These are phyloP conservation scores for Epichloe typhina DNA, from an alignment of 2,329 filamentous ascomycete species.

Conservation along the genomic window DNA sequence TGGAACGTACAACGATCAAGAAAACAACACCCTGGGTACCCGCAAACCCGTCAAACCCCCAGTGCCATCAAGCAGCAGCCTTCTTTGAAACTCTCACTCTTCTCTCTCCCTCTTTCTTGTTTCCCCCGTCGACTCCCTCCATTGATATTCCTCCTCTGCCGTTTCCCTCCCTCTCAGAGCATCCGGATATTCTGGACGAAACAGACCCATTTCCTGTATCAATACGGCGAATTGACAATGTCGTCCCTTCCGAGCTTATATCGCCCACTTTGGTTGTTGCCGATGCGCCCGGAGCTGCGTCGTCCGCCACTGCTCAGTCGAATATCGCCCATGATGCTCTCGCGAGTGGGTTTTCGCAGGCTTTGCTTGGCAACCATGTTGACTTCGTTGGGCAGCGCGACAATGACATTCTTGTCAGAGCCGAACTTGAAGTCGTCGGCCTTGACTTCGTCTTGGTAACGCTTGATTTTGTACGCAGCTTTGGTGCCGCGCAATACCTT, in stretches of 20 bases:
- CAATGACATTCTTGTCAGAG: slow-evolving; percentile 94
- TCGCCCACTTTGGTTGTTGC: slow-evolving; percentile 40
- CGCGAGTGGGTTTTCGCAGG: slow-evolving; percentile 76
- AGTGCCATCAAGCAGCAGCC: no score
- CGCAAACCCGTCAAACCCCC: no score
- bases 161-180: background rate
- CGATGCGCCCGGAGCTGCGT: slow-evolving; percentile 37
- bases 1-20: no score
- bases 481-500: slow-evolving; percentile 72
- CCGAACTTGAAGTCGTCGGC: slow-evolving; percentile 98
- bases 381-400: slow-evolving; percentile 91
- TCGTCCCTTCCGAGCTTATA: slow-evolving; percentile 71
- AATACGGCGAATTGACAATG: slow-evolving; percentile 62
- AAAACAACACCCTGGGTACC: no score
- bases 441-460: slow-evolving; percentile 89
- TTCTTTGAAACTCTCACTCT: no score
- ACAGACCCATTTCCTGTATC: slow-evolving; percentile 6
- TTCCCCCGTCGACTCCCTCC: no score
- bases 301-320: slow-evolving; percentile 33
- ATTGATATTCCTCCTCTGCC: background rate
- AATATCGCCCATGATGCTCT: slow-evolving; percentile 68
- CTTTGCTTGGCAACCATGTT: slow-evolving; percentile 88
- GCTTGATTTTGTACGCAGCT: slow-evolving; percentile 91
- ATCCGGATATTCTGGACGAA: no score
- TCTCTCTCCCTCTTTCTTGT: no score